Percentiles rank a stretch among this genome's conserved stretches.
phyloP scores from a whole-genome alignment of 176 grass and related monocot genomes.

The Rhynchospora pubera region DNA sequence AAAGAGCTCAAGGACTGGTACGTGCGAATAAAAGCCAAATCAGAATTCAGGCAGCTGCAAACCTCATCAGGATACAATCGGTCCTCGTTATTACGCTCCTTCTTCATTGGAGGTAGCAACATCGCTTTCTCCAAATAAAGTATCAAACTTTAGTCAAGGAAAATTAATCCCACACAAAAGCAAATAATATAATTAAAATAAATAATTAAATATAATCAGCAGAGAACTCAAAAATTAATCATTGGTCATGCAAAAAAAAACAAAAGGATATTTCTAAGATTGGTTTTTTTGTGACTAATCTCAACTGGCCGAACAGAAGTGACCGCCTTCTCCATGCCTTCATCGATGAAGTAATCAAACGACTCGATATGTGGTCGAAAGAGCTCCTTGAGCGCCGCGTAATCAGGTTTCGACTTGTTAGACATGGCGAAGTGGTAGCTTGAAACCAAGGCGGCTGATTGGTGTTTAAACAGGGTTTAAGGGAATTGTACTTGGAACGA shows the following conservation, averaged over 20 bases:
- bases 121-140: conserved; percentile 59
- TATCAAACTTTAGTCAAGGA: conserved; percentile 43
- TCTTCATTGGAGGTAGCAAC: conserved; percentile 39
- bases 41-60: conserved; percentile 4
- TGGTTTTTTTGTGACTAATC: conserved; percentile 31
- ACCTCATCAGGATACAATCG: conserved; percentile 67
- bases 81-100: conserved; percentile 25
- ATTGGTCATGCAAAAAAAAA: neutral
- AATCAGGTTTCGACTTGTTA: conserved; percentile 31
- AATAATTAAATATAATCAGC: neutral
- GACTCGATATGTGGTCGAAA: conserved; percentile 75
- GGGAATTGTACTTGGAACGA: too few relatives aligned
- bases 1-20: conserved; percentile 1
- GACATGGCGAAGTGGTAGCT: conserved; percentile 6
- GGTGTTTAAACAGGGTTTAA: too few relatives aligned
- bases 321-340: conserved; percentile 59
- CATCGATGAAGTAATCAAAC: conserved; percentile 73
- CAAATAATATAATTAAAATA: neutral
- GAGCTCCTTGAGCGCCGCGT: conserved; percentile 44
- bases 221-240: neutral
- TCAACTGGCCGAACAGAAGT: conserved; percentile 44
- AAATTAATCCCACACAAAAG: neutral
- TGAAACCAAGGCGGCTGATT: neutral
- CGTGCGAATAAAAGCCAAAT: conserved; percentile 9
- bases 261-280: conserved; percentile 82